These are phyloP conservation scores for Myxozyma udenii DNA, from an alignment of 805 yeast genomes.

Conservation along the genomic window DNA sequence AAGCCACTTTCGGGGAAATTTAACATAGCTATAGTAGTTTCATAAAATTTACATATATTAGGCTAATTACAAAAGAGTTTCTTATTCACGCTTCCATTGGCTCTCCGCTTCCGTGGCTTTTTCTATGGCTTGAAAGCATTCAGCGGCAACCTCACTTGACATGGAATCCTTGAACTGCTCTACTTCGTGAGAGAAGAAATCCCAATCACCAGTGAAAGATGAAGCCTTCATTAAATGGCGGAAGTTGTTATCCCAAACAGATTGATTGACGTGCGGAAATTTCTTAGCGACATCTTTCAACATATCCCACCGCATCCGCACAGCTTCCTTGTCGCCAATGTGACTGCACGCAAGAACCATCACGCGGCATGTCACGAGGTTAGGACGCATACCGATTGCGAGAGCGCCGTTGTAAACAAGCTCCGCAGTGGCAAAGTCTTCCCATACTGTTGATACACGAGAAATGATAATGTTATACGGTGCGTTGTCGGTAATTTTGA, in stretches of 20 bases:
- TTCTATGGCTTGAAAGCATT: no score
- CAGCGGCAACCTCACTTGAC: no score
- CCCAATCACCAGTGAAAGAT: conserved; percentile 9
- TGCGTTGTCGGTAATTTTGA: background rate
- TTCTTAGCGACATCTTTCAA: conserved; percentile 4
- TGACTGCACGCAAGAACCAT: conserved; percentile 4
- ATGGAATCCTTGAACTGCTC: no score
- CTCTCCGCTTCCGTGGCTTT: no score
- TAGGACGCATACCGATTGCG: conserved; percentile 6
- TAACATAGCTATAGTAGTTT: no score
- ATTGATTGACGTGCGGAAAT: background rate
- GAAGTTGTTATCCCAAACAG: conserved; percentile 11
- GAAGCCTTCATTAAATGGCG: conserved; percentile 15
- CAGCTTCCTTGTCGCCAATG: background rate
- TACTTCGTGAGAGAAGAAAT: no score
- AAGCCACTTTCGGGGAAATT: no score
- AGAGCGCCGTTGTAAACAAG: conserved; percentile 10
- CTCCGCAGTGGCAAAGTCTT: conserved; percentile 5
- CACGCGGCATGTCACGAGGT: conserved; percentile 18
- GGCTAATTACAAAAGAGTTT: no score
- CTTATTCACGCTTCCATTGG: no score
- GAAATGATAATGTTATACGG: conserved; percentile 11
- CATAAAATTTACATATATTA: no score
- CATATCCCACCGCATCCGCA: conserved; percentile 8
- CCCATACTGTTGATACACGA: conserved; percentile 1